Conservation (phyloP, 2,329 filamentous ascomycete species). For the Mycocentrospora acerina region DNA sequence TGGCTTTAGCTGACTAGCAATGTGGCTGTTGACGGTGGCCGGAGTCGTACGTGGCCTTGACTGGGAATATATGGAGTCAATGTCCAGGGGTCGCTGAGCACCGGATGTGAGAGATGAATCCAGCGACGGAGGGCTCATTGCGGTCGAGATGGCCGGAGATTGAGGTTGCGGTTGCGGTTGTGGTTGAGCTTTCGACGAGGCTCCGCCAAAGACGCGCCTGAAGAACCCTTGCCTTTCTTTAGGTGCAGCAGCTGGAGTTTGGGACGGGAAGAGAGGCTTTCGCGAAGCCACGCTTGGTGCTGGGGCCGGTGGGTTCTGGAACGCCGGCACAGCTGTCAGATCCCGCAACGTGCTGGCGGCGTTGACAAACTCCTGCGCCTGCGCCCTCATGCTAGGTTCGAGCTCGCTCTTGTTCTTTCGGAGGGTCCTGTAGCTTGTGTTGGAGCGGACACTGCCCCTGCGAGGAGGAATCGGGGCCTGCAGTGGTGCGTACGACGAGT, state of each 20-base stretch:
- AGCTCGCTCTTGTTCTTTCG: constrained; percentile 47
- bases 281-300: constrained; percentile 56
- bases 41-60: constrained; percentile 42
- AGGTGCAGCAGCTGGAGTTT: constrained; percentile 42
- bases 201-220: constrained; percentile 76
- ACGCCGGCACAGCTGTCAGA: constrained; percentile 48
- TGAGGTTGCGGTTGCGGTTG: constrained; percentile 32
- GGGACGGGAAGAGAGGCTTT: constrained; percentile 47
- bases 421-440: constrained; percentile 49
- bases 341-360: constrained; percentile 47
- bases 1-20: constrained; percentile 52
- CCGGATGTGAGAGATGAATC: constrained; percentile 20
- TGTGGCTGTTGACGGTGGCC: constrained; percentile 44
- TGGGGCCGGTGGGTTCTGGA: constrained; percentile 53
- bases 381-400: constrained; percentile 45
- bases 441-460: constrained; percentile 61
- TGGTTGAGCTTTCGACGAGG: constrained; percentile 59
- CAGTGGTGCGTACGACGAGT: constrained; percentile 43
- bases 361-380: constrained; percentile 53
- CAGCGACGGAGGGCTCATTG: constrained; percentile 15
- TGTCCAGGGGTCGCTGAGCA: constrained; percentile 25
- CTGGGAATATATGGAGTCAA: constrained; percentile 34
- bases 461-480: constrained; percentile 50
- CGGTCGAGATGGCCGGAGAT: constrained; percentile 2
- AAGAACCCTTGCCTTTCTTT: constrained; percentile 84